phyloP scores from a whole-genome alignment of 257 asterid genomes.

The Gardenia jasminoides region DNA sequence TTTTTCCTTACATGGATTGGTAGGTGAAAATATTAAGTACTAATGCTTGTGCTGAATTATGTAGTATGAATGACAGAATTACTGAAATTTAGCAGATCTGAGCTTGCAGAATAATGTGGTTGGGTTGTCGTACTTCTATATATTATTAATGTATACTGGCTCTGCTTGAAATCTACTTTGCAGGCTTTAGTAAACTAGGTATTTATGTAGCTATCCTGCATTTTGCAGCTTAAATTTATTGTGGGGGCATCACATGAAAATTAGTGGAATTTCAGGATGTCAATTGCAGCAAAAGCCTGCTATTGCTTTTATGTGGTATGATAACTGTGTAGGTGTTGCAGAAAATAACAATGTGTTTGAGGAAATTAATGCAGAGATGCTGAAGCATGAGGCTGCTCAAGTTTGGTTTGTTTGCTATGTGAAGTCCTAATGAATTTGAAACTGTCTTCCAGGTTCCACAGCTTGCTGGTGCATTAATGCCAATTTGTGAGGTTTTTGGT shows the following conservation, averaged over 20 bases:
- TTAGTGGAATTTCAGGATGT: neutral
- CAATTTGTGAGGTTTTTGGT: slow-evolving; percentile 93
- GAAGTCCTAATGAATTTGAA: slow-evolving; percentile 16
- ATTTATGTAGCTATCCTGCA: neutral
- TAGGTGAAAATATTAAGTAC: slow-evolving; percentile 48
- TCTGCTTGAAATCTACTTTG: neutral
- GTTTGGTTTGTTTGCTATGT: neutral
- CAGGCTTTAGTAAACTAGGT: neutral
- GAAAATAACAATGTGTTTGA: neutral
- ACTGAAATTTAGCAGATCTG: neutral
- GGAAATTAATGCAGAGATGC: neutral
- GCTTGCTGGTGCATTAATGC: slow-evolving; percentile 95
- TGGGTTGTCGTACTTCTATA: neutral
- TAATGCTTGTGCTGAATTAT: neutral
- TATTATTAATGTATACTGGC: neutral
- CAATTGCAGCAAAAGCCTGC: neutral
- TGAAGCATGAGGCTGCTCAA: neutral
- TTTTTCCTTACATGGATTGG: slow-evolving; percentile 95
- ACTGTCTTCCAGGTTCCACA: slow-evolving; percentile 72
- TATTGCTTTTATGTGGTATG: neutral
- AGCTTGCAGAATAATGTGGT: neutral
- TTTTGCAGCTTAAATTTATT: neutral
- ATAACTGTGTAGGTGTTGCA: neutral
- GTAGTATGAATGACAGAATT: neutral
- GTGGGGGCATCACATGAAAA: neutral